Percentiles rank a stretch among this genome's conserved stretches.
Conservation (phyloP, 441 rosid species). For the Brassica hybrid region DNA sequence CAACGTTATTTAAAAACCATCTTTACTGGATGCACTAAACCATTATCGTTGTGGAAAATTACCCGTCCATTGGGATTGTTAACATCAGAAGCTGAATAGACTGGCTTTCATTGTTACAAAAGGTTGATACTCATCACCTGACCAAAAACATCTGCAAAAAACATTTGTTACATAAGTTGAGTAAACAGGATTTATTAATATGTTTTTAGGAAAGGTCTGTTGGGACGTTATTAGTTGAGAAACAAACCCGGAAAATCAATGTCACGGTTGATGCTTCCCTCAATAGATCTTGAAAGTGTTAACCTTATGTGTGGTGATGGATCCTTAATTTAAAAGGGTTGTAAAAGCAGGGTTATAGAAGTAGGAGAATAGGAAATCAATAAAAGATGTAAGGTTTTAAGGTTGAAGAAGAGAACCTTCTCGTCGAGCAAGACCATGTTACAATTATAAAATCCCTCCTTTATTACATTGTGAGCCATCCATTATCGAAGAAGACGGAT, state of each 20-base stretch:
- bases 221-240: background rate
- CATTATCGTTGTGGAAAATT: background rate
- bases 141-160: background rate
- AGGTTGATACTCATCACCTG: background rate
- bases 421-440: no score
- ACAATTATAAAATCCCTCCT: background rate
- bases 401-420: no score
- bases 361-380: no score
- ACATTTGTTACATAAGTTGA: background rate
- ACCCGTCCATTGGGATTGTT: background rate
- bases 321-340: no score
- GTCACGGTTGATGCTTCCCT: no score
- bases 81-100: background rate
- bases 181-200: background rate
- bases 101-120: background rate
- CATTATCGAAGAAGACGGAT: background rate
- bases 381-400: background rate
- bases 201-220: background rate
- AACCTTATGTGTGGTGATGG: no score
- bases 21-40: background rate
- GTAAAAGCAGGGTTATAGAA: no score
- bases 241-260: background rate
- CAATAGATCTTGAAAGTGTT: no score
- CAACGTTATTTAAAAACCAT: background rate
- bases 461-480: background rate